Evolutionary conservation across 2,329 filamentous ascomycete genomes (phyloP).

Genomic region (Fusarium nelsonii): DNA sequence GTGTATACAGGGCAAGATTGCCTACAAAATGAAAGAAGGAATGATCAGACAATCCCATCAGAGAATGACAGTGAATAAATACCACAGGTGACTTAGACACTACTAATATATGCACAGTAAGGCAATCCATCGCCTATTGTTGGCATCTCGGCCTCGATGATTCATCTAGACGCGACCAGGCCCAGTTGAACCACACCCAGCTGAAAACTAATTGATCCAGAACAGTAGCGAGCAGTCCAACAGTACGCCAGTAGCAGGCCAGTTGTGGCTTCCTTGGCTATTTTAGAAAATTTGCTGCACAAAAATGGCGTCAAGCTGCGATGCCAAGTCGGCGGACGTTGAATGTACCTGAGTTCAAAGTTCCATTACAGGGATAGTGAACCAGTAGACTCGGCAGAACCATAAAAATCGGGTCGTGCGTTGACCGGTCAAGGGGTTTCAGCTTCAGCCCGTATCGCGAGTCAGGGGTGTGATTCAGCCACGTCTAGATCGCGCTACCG

Average conservation of each 20-base stretch:
- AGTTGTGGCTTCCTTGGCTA: background rate
- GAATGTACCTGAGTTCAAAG: background rate
- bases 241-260: background rate
- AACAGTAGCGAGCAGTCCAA: background rate
- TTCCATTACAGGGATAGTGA: background rate
- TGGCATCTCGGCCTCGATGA: background rate
- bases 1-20: background rate
- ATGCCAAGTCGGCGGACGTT: background rate
- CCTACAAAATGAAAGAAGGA: background rate
- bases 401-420: background rate
- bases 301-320: background rate
- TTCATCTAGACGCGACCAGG: background rate
- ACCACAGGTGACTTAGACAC: background rate
- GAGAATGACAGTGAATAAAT: background rate
- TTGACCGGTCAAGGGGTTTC: background rate
- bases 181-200: constrained; percentile 2
- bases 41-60: background rate
- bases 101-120: background rate
- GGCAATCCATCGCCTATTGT: too few relatives aligned
- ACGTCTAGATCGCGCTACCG: background rate
- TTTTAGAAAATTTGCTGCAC: background rate
- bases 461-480: background rate
- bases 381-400: background rate
- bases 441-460: too few relatives aligned
- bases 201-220: background rate